Base-by-base conservation (phyloP, 148 eudicot genomes). In the Mesembryanthemum crystallinum region DNA sequence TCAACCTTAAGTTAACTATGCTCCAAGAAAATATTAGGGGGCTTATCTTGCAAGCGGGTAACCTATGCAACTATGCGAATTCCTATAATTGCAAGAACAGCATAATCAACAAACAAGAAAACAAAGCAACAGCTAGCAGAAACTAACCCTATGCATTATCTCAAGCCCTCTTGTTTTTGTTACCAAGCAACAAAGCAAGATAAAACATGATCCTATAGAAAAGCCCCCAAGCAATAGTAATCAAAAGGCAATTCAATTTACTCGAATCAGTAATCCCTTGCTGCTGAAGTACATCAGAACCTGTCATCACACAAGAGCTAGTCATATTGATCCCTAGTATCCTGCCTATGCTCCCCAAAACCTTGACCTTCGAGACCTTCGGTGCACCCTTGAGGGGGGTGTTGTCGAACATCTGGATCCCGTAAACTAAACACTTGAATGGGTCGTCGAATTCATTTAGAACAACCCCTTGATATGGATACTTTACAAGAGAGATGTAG, bases 401-500 rank as follows among this genome's bases (percentile, higher is more conserved):
- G 74, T 37, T 68, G 49, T 77, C 84, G 70, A 81, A 77, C 64
- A 77, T 77, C 58, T 81, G 77, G 33, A 67, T n/a, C 24, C 77
- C 84, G 9, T 47, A 73, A 21, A 77, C 57, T n/a, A 81, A 77
- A 45, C 84, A 81, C 49, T 73, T 73, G 3, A 25, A 17, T n/a
- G 72, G 67, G 65, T 73, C 37, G 64, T 73, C 47, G 20, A 77
- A 77, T 71, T 81, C 80, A 64, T 77, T 77, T 21, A 42, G 37
- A 54, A 77, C 21, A 18, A 81, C 84, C 35, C 80, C 84, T 59
- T 83, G 81, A 62, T 76, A 83, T 27, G 83, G 83, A 52, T 80
- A 80, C 58, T 83, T 83, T 12, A 80, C 76, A 18, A 83, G 81
- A 17, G 86, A 80, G n/a, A 73, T 42, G 77, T 83, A 83, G 42